A percentile compares a stretch with the other conserved stretches of the same genome.
Evolutionary conservation across 441 rosid species (phyloP).

Genomic region (Daphne laureola): DNA sequence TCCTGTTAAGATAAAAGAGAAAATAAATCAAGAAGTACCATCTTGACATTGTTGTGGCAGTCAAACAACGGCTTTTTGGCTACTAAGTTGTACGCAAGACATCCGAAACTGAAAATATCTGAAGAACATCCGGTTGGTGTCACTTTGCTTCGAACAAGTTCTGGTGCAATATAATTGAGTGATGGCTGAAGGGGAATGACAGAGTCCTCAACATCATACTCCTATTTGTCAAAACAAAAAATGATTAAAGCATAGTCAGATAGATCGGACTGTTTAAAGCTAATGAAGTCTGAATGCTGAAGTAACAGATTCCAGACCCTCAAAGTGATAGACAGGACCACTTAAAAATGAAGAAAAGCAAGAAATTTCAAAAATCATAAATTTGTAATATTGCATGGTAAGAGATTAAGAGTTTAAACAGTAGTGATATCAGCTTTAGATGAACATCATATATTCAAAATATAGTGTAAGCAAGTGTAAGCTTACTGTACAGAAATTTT

Average conservation of each 20-base stretch:
- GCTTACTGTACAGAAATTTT: too few species aligned
- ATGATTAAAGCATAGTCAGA: constrained; percentile 12
- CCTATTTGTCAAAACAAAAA: constrained; percentile 39
- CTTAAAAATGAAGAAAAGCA: too few species aligned
- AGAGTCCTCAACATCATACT: constrained; percentile 94
- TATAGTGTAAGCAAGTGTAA: too few species aligned
- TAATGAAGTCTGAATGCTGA: neutral
- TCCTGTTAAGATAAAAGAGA: constrained; percentile 9
- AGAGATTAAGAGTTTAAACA: too few species aligned
- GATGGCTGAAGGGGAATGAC: constrained; percentile 87
- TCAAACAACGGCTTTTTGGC: constrained; percentile 85
- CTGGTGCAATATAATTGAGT: constrained; percentile 92
- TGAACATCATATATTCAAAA: too few species aligned
- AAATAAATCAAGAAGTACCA: constrained; percentile 38
- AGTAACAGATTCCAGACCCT: too few species aligned
- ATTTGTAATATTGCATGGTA: too few species aligned
- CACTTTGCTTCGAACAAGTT: constrained; percentile 65
- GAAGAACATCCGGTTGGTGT: constrained; percentile 63
- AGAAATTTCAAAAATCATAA: too few species aligned
- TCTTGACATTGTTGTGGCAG: constrained; percentile 92
- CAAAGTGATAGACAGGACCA: too few species aligned
- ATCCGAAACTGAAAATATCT: constrained; percentile 90
- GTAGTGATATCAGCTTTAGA: too few species aligned
- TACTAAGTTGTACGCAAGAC: constrained; percentile 82
- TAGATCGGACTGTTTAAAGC: neutral